Evolutionary conservation across 352 stramenopile species (phyloP).

Genomic region (Globisporangium irregulare): DNA sequence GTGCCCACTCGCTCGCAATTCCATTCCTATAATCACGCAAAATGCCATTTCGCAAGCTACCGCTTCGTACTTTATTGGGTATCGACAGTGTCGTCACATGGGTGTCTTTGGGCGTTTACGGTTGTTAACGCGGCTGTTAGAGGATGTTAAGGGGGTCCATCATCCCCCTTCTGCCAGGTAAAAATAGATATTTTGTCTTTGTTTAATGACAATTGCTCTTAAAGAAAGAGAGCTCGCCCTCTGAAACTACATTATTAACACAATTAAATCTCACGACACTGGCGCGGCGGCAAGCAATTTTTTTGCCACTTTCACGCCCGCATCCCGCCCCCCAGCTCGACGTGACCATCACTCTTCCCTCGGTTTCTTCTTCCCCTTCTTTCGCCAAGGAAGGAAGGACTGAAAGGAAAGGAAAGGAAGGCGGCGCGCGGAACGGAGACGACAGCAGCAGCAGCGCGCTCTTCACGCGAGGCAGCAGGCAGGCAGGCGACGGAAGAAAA

Average conservation of each 20-base stretch:
- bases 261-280: too few species aligned
- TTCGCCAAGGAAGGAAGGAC: conserved; percentile 1
- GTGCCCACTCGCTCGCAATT: too few species aligned
- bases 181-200: not conserved
- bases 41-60: too few species aligned
- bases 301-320: conserved; percentile 4
- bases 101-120: not conserved
- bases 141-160: not conserved
- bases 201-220: not conserved
- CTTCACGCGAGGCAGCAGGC: conserved; percentile 3
- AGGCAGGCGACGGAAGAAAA: not conserved
- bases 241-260: too few species aligned
- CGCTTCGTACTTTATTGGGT: not conserved
- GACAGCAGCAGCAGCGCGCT: not conserved
- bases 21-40: too few species aligned
- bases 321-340: conserved; percentile 2
- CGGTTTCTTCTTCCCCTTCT: conserved; percentile 17
- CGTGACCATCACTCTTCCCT: conserved; percentile 33
- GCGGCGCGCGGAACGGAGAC: conserved; percentile 5
- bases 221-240: not conserved
- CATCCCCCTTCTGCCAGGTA: not conserved
- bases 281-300: not conserved
- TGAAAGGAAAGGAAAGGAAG: not conserved
- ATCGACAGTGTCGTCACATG: not conserved
- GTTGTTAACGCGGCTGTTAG: not conserved